A percentile compares a stretch with the other conserved stretches of the same genome.
phyloP scores from a whole-genome alignment of 352 stramenopile species.

The Phytopythium ostracodes region DNA sequence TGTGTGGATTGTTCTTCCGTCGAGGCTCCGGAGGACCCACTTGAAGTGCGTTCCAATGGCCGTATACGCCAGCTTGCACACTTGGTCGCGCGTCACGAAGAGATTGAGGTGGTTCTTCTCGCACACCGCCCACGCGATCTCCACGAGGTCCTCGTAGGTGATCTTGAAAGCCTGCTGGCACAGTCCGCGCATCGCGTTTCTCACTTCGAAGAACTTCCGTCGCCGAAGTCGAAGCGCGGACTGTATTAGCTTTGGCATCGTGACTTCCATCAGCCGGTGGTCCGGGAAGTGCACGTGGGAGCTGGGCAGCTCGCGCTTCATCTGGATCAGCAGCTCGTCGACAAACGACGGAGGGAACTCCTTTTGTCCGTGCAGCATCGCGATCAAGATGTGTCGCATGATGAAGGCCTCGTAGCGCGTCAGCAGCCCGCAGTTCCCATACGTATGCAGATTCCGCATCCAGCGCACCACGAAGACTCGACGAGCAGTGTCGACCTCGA shows the following conservation, averaged over 20 bases:
- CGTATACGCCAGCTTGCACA: not conserved
- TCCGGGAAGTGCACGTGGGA: conserved; percentile 45
- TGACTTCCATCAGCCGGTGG: conserved; percentile 24
- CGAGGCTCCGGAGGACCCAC: not conserved
- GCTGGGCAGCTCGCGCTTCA: conserved; percentile 47
- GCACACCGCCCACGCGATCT: conserved; percentile 35
- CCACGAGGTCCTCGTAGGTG: conserved; percentile 38
- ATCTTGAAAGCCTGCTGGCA: conserved; percentile 34
- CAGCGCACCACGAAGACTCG: conserved; percentile 37
- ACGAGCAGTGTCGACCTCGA: conserved; percentile 30
- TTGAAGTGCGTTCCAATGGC: not conserved
- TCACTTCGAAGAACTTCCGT: conserved; percentile 40
- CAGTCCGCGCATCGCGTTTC: conserved; percentile 34
- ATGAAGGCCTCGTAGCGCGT: conserved; percentile 62
- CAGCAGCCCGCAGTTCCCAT: conserved; percentile 40
- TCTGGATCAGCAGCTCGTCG: conserved; percentile 22
- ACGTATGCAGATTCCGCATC: conserved; percentile 23
- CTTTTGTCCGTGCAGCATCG: conserved; percentile 5
- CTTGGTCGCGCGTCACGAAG: conserved; percentile 3
- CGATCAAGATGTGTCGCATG: conserved; percentile 7
- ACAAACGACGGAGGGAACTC: conserved; percentile 11
- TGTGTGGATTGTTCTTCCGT: not conserved
- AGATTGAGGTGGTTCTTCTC: conserved; percentile 24
- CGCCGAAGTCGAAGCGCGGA: conserved; percentile 32
- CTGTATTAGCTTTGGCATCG: conserved; percentile 32